These are phyloP conservation scores for Pelargonium cotyledonis DNA, from an alignment of 441 rosid genomes.

Conservation along the genomic window DNA sequence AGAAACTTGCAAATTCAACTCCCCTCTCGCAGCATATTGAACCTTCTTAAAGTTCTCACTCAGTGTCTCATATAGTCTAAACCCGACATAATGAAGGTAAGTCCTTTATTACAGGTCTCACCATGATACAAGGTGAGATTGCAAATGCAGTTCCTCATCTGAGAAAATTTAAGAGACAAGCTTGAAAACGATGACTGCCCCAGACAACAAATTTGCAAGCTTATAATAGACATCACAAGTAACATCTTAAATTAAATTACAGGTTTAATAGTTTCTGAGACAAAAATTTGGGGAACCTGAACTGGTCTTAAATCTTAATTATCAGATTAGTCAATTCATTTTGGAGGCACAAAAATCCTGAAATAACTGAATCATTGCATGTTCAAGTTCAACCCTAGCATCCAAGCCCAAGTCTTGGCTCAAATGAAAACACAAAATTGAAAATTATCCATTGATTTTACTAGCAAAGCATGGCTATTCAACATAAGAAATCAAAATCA, in stretches of 20 bases:
- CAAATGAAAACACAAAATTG: background rate
- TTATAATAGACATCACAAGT: no score
- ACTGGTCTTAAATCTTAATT: no score
- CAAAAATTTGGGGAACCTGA: no score
- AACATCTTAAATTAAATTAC: background rate
- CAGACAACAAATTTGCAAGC: background rate
- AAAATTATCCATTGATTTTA: background rate
- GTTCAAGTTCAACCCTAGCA: no score
- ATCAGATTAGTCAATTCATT: no score
- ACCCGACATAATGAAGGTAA: slow-evolving; percentile 49
- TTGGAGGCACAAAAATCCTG: background rate
- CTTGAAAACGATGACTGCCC: background rate
- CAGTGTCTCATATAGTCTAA: slow-evolving; percentile 63
- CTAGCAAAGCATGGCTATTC: background rate
- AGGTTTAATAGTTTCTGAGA: background rate
- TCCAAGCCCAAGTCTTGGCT: no score
- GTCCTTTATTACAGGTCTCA: slow-evolving; percentile 18
- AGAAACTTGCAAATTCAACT: slow-evolving; percentile 92
- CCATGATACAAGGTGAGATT: background rate
- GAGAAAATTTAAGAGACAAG: background rate
- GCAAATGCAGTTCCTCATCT: slow-evolving; percentile 14
- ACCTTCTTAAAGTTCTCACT: slow-evolving; percentile 91
- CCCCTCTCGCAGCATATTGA: slow-evolving; percentile 93
- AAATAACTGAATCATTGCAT: background rate
- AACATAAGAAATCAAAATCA: background rate